A percentile compares a stretch with the other conserved stretches of the same genome.
phyloP scores from a whole-genome alignment of 345 rosid species.

The Arabidopsis thaliana region TAIR10.1 NC_003070.9:8866001-8866500 shows the following conservation, averaged over 20 bases:
- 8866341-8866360: constrained; percentile 71
- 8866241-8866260: constrained; percentile 54
- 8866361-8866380: constrained; percentile 71
- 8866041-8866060: constrained; percentile 67
- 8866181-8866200: constrained; percentile 60
- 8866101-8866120: constrained; percentile 60
- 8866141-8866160: constrained; percentile 53
- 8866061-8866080: constrained; percentile 71
- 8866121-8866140: constrained; percentile 59
- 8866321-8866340: constrained; percentile 77
- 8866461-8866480: constrained; percentile 68
- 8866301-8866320: constrained; percentile 71
- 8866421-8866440: constrained; percentile 47
- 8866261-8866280: constrained; percentile 49
- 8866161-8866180: constrained; percentile 64
- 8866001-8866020: constrained; percentile 60
- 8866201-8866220: constrained; percentile 55
- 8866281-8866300: constrained; percentile 52
- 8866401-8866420: constrained; percentile 53
- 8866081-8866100: constrained; percentile 63
- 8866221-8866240: constrained; percentile 61
- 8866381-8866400: constrained; percentile 73
- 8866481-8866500: constrained; percentile 94
- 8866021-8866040: constrained; percentile 71
- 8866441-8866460: constrained; percentile 45